These are phyloP conservation scores for Globisporangium splendens DNA, from an alignment of 352 stramenopile species.

Conservation along the genomic window DNA sequence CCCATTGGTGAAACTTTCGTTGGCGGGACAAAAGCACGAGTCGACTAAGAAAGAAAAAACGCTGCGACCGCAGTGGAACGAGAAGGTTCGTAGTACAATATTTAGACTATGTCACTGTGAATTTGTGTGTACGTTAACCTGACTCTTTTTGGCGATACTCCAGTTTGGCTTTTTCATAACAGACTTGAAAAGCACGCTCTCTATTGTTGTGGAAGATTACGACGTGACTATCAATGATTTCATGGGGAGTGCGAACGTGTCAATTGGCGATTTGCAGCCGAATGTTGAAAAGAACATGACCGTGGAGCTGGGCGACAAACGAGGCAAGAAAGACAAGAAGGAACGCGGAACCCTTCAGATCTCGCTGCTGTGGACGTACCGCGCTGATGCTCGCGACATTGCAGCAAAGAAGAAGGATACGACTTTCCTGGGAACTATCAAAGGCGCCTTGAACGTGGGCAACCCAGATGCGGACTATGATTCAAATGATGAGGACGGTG, in stretches of 20 bases:
- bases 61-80: slow-evolving; percentile 71
- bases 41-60: slow-evolving; percentile 73
- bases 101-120: background rate
- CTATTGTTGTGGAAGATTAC: slow-evolving; percentile 65
- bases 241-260: slow-evolving; percentile 64
- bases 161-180: slow-evolving; percentile 64
- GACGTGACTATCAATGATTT: slow-evolving; percentile 81
- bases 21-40: slow-evolving; percentile 79
- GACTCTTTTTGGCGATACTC: background rate
- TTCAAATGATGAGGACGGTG: slow-evolving; percentile 64
- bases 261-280: slow-evolving; percentile 45
- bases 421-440: slow-evolving; percentile 45
- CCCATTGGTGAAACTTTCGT: slow-evolving; percentile 79
- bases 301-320: slow-evolving; percentile 58
- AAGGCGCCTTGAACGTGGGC: slow-evolving; percentile 36
- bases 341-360: slow-evolving; percentile 50
- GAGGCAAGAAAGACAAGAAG: slow-evolving; percentile 64
- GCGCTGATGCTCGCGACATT: slow-evolving; percentile 45
- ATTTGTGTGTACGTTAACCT: background rate
- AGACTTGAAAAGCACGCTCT: slow-evolving; percentile 48
- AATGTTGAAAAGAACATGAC: slow-evolving; percentile 55
- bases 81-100: slow-evolving; percentile 28
- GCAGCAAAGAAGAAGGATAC: slow-evolving; percentile 71
- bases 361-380: slow-evolving; percentile 59
- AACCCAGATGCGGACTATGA: slow-evolving; percentile 71